Evolutionary conservation across 306 rosid genomes (phyloP), one percentile per base, ranked within the genome.

Genomic region (Cucurbita maxima): DNA sequence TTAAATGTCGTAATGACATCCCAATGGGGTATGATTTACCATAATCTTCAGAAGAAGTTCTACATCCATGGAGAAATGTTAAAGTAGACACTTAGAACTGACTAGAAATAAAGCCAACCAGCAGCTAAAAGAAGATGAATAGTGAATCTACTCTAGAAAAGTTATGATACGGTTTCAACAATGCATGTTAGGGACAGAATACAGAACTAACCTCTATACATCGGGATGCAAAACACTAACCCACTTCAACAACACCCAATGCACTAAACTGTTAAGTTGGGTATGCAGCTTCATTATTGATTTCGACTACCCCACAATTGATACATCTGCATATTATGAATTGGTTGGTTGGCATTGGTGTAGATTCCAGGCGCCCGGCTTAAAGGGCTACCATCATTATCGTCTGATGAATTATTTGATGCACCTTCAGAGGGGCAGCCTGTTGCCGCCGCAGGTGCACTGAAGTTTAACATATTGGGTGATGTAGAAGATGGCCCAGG

Each of bases 321-420:
- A 80, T 86, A 86, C 88, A 83, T 76, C 18, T 74, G 82, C 84
- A 87, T 77, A 69, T 37, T 81, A 69, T 83, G 90, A 36, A 83
- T 72, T 45, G 88, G 84, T 80, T 88, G 97, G 58, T 56, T 75
- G 41, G 81, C 50, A 76, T 82, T 89, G 61, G 54, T 76, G 80
- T 71, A 84, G 78, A 80, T 73, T 66, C 79, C 92, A 30, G 84
- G 84, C 20, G 83, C 87, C 53, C 83, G 77, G 72, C 78, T 81
- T 53, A 87, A 80, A 45, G 88, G 85, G 82, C 83, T 59, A 52
- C 83, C 82, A 5, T 82, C 92, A 45, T 85, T 82, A 64, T 87
- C 96, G 14, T 88, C 95, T 5, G 96, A 86, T 12, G 96, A 89
- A 34, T 86, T 87, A 14, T 87, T 79, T 55, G 96, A 87, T 48